phyloP scores from a whole-genome alignment of 1,284 basidiomycete species.

The Ceratorhiza oryzae-sativae region DNA sequence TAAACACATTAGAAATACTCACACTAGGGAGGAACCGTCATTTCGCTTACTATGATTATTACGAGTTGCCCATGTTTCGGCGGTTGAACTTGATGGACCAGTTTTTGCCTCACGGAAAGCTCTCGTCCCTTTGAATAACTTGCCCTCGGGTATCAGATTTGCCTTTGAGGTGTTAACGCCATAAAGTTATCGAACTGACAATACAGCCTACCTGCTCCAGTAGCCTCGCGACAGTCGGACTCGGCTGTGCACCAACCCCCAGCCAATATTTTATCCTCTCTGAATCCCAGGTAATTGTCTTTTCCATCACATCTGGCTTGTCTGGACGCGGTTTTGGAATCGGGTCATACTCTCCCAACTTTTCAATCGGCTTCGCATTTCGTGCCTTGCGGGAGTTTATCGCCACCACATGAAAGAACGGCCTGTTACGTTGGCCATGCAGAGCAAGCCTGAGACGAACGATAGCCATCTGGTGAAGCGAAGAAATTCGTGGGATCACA shows the following conservation, averaged over 20 bases:
- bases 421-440: constrained; percentile 80
- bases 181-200: not conserved
- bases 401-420: constrained; percentile 89
- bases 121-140: constrained; percentile 25
- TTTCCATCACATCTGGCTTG: constrained; percentile 54
- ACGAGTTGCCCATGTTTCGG: not conserved
- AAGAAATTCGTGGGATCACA: constrained; percentile 23
- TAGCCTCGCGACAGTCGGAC: constrained; percentile 76
- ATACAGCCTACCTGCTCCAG: constrained; percentile 74
- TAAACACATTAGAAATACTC: not conserved
- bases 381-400: constrained; percentile 77
- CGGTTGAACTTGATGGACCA: not conserved
- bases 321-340: constrained; percentile 54
- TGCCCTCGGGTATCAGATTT: constrained; percentile 29
- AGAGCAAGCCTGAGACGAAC: constrained; percentile 86
- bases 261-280: constrained; percentile 93
- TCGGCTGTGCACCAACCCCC: constrained; percentile 82
- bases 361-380: constrained; percentile 90
- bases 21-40: not conserved
- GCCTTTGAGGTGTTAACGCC: constrained; percentile 2
- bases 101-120: constrained; percentile 18
- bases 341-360: constrained; percentile 88
- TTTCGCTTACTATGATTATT: not conserved
- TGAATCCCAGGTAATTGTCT: constrained; percentile 88
- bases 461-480: constrained; percentile 24